Conservation (phyloP, 2,329 filamentous ascomycete species). For the Calonectria pseudoreteaudii region DNA sequence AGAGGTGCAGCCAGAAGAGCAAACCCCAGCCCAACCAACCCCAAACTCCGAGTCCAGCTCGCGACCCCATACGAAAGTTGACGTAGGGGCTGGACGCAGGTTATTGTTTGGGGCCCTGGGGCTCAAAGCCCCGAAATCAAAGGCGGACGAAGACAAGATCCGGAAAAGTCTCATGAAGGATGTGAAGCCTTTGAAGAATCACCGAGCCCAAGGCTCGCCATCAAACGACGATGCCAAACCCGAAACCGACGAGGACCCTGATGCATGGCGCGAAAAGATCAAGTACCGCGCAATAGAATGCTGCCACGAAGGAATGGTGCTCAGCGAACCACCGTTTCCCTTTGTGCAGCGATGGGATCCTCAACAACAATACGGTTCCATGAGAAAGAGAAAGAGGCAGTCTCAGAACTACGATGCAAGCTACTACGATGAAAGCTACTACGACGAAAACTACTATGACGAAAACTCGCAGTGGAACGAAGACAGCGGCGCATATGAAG, state of each 20-base stretch:
- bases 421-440: conserved; percentile 45
- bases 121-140: conserved; percentile 74
- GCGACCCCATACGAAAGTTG: conserved; percentile 42
- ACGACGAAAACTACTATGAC: conserved; percentile 42
- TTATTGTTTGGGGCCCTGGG: conserved; percentile 80
- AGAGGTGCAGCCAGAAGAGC: conserved; percentile 19
- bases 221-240: conserved; percentile 21
- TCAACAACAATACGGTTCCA: conserved; percentile 66
- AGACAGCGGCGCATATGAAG: conserved; percentile 47
- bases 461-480: conserved; percentile 45
- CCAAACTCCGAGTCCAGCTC: conserved; percentile 22
- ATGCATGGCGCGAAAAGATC: conserved; percentile 81
- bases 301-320: conserved; percentile 72
- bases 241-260: conserved; percentile 56
- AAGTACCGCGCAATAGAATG: conserved; percentile 86
- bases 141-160: conserved; percentile 74
- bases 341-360: conserved; percentile 92
- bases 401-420: conserved; percentile 48
- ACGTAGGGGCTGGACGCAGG: conserved; percentile 72
- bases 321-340: conserved; percentile 87
- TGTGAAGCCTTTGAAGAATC: conserved; percentile 55
- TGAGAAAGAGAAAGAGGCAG: conserved; percentile 63
- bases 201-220: conserved; percentile 43
- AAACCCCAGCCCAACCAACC: not conserved
- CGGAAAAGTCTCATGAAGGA: conserved; percentile 70